Evolutionary conservation across 2,329 filamentous ascomycete genomes (phyloP).

Genomic region (Annulohypoxylon truncatum): DNA sequence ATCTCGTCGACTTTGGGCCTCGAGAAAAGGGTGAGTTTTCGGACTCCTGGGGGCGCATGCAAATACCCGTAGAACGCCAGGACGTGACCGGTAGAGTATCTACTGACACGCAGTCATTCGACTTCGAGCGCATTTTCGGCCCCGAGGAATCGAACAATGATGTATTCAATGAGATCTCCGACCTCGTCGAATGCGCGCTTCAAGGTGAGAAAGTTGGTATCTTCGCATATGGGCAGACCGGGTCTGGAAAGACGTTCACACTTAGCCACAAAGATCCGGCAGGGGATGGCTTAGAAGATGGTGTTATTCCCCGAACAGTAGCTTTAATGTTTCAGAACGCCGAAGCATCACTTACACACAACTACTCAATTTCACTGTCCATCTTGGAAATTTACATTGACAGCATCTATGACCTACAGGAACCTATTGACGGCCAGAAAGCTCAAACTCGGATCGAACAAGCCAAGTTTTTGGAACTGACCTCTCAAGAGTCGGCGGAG

Average conservation of each 20-base stretch:
- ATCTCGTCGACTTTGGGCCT: constrained; percentile 57
- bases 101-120: constrained; percentile 81
- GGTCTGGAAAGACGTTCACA: constrained; percentile 93
- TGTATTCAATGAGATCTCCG: constrained; percentile 92
- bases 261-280: constrained; percentile 72
- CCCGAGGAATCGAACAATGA: constrained; percentile 80
- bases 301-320: constrained; percentile 92
- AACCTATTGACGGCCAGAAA: constrained; percentile 75
- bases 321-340: constrained; percentile 86
- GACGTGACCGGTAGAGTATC: constrained; percentile 78
- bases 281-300: constrained; percentile 66
- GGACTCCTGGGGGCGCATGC: constrained; percentile 82
- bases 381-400: constrained; percentile 99
- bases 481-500: constrained; percentile 81
- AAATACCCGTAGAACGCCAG: constrained; percentile 80
- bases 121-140: constrained; percentile 91
- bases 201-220: constrained; percentile 98
- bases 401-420: constrained; percentile 81
- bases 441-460: constrained; percentile 87
- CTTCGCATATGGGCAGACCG: constrained; percentile 97
- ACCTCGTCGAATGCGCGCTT: constrained; percentile 90
- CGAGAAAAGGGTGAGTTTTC: constrained; percentile 74
- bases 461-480: constrained; percentile 59
- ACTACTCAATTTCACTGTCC: constrained; percentile 87
- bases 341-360: constrained; percentile 81